Evolutionary conservation across 495 filamentous ascomycete genomes (phyloP).

Genomic region (Penicillium diatomitis): DNA sequence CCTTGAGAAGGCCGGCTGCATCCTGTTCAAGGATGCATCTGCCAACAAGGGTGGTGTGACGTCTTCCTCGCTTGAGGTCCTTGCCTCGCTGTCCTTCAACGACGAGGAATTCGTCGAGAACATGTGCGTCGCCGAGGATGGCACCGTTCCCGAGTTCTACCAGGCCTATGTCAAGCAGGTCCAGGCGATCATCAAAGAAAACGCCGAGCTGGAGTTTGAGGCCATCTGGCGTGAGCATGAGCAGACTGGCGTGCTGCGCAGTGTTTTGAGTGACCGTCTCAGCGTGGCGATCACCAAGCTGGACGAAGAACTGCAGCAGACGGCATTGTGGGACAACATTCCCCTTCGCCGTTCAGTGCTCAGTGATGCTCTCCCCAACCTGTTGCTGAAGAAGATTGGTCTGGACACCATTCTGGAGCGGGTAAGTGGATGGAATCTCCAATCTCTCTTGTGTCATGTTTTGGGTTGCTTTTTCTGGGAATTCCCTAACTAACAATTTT

Average conservation of each 20-base stretch:
- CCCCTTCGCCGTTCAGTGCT: slow-evolving; percentile 69
- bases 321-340: slow-evolving; percentile 82
- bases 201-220: slow-evolving; percentile 90
- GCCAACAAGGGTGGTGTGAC: slow-evolving; percentile 99
- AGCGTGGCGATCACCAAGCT: slow-evolving; percentile 86
- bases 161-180: slow-evolving; percentile 84
- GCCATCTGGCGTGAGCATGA: slow-evolving; percentile 94
- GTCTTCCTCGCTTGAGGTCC: slow-evolving; percentile 92
- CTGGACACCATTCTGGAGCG: slow-evolving; percentile 76
- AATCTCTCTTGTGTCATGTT: not conserved
- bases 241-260: slow-evolving; percentile 66
- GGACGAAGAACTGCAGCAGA: slow-evolving; percentile 89
- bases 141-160: slow-evolving; percentile 83
- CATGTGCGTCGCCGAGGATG: slow-evolving; percentile 80
- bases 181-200: slow-evolving; percentile 78
- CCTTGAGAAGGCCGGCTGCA: slow-evolving; percentile 84
- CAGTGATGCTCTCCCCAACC: slow-evolving; percentile 73
- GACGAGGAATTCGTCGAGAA: slow-evolving; percentile 78
- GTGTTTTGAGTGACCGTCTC: slow-evolving; percentile 79
- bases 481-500: not conserved
- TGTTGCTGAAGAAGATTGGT: slow-evolving; percentile 82
- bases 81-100: slow-evolving; percentile 89
- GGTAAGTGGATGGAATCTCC: slow-evolving; percentile 32
- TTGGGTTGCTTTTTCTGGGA: no score
- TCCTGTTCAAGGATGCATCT: slow-evolving; percentile 95